Evolutionary conservation across 331 rosid species (phyloP).

Genomic region (Ulmus americana): DNA sequence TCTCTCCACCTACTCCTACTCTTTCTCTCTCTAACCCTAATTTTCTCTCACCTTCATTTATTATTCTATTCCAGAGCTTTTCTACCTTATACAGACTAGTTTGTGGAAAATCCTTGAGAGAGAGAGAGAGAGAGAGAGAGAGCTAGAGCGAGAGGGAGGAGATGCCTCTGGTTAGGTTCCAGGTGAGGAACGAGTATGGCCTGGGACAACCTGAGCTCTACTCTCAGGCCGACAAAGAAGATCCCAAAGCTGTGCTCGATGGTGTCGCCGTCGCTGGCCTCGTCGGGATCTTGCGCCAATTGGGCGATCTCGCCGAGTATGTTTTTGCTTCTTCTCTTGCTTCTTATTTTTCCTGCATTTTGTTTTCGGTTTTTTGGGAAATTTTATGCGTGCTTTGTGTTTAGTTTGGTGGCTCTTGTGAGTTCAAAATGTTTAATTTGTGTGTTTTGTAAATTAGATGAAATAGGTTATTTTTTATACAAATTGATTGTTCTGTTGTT

Average conservation of each 20-base stretch:
- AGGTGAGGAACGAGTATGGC: constrained; percentile 68
- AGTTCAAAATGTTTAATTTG: not conserved
- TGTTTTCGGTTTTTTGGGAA: not conserved
- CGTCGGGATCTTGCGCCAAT: constrained; percentile 93
- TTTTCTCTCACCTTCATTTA: constrained; percentile 40
- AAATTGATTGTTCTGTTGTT: not conserved
- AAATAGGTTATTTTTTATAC: not conserved
- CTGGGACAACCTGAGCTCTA: constrained; percentile 72
- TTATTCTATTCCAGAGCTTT: constrained; percentile 25
- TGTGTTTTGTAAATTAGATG: not conserved
- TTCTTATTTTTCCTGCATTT: not conserved
- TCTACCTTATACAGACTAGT: not conserved
- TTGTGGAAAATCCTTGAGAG: constrained; percentile 7
- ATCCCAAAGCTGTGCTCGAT: constrained; percentile 87
- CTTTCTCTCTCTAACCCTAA: constrained; percentile 18
- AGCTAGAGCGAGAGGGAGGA: constrained; percentile 13
- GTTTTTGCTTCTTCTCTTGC: constrained; percentile 20
- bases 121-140: not conserved
- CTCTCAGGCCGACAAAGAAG: constrained; percentile 53
- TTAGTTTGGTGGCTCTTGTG: constrained; percentile 15
- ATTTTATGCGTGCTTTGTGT: too few relatives aligned
- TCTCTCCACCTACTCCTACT: constrained; percentile 47
- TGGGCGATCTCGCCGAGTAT: constrained; percentile 97
- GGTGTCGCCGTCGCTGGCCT: constrained; percentile 90
- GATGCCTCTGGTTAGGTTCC: constrained; percentile 79